Evolutionary conservation across 345 rosid genomes (phyloP).

Genomic region (Euclidium syriacum): DNA sequence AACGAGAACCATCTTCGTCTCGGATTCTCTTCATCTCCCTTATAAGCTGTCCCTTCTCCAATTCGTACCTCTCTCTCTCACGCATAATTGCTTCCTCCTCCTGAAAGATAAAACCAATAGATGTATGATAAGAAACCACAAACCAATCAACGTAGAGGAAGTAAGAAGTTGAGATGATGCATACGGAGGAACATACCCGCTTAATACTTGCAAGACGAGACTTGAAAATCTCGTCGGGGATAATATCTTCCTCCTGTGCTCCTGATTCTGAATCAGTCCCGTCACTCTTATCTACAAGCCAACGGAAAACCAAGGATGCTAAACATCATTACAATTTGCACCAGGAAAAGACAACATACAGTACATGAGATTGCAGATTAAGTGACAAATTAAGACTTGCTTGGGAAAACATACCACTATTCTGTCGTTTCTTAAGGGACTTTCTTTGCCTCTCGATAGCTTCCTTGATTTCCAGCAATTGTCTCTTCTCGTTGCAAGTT

Average conservation of each 20-base stretch:
- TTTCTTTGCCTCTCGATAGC: conserved; percentile 92
- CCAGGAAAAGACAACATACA: background rate
- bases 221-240: conserved; percentile 96
- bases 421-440: conserved; percentile 82
- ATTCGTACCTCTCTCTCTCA: conserved; percentile 95
- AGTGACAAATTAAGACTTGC: conserved; percentile 9
- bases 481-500: conserved; percentile 44
- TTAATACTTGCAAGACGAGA: conserved; percentile 91
- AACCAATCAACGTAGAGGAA: conserved; percentile 1
- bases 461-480: conserved; percentile 88
- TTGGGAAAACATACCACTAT: conserved; percentile 43
- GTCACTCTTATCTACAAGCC: conserved; percentile 79
- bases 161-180: conserved; percentile 7
- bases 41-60: conserved; percentile 94
- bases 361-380: background rate
- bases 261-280: conserved; percentile 70
- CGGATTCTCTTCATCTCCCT: conserved; percentile 97
- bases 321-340: conserved; percentile 10
- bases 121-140: background rate
- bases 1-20: conserved; percentile 98
- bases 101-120: conserved; percentile 37
- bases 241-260: conserved; percentile 73
- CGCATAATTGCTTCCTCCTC: conserved; percentile 89
- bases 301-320: conserved; percentile 15
- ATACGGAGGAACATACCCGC: conserved; percentile 59